Percentiles rank a stretch among this genome's conserved stretches.
phyloP scores from a whole-genome alignment of 1,284 basidiomycete genomes.

The Malassezia brasiliensis region DNA sequence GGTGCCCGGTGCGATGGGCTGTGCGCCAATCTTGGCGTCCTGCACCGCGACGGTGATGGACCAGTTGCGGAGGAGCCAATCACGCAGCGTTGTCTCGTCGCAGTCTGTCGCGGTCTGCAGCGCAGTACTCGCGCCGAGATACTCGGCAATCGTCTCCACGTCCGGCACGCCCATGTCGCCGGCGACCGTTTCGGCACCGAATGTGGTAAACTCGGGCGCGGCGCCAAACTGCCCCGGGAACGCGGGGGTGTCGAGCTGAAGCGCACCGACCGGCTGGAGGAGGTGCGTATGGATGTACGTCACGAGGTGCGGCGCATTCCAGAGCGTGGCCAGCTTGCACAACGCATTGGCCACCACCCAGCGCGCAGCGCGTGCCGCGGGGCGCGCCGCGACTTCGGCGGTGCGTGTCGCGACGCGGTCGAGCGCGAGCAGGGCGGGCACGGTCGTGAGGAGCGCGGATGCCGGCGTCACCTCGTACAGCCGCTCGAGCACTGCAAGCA shows the following conservation, averaged over 20 bases:
- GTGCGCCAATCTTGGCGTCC: constrained; percentile 20
- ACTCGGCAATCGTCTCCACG: constrained; percentile 17
- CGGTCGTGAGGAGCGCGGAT: constrained; percentile 63
- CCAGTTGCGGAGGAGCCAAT: constrained; percentile 42
- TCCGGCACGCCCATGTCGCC: constrained; percentile 21
- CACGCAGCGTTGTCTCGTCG: constrained; percentile 21
- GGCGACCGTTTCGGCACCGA: constrained; percentile 19
- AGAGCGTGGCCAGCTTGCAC: constrained; percentile 61
- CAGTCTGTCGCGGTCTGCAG: constrained; percentile 30
- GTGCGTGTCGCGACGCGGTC: constrained; percentile 51
- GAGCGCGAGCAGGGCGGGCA: constrained; percentile 75
- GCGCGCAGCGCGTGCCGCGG: constrained; percentile 56
- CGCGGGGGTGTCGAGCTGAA: constrained; percentile 8
- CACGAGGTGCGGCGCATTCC: constrained; percentile 53
- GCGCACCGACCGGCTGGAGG: neutral
- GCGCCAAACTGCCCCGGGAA: constrained; percentile 25
- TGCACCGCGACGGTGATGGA: constrained; percentile 34
- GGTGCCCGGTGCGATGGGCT: neutral
- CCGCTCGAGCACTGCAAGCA: constrained; percentile 61
- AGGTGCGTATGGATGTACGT: constrained; percentile 20
- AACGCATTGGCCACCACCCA: constrained; percentile 62
- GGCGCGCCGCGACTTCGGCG: constrained; percentile 19
- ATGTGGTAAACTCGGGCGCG: constrained; percentile 18
- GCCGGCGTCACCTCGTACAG: constrained; percentile 64
- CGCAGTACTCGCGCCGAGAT: constrained; percentile 23